Evolutionary conservation across 345 rosid genomes (phyloP).

Genomic region (Aquilaria yunnanensis): DNA sequence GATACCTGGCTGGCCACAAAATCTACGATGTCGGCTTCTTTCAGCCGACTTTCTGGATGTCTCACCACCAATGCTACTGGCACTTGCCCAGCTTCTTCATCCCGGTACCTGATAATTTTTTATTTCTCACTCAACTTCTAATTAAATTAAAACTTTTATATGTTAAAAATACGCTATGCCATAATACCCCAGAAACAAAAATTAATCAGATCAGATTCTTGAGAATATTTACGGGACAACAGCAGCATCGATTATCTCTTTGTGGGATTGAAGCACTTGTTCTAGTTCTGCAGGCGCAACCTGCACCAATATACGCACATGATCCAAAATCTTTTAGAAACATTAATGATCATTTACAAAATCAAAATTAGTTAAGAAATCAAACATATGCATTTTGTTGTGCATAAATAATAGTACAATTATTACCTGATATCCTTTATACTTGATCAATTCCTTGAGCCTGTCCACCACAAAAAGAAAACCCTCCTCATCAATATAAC

Average conservation of each 20-base stretch:
- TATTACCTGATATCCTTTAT: constrained; percentile 35
- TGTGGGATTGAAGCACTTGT: constrained; percentile 29
- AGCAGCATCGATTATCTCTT: constrained; percentile 27
- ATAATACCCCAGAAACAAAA: not conserved
- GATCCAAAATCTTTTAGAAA: not conserved
- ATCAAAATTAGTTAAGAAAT: not conserved
- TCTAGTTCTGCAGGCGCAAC: constrained; percentile 42
- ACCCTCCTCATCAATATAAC: constrained; percentile 34
- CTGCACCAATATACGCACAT: constrained; percentile 3
- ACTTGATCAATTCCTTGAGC: constrained; percentile 40
- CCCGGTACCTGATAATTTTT: constrained; percentile 24
- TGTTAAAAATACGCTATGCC: not conserved
- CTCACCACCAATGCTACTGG: constrained; percentile 37
- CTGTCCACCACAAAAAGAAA: constrained; percentile 32
- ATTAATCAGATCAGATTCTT: not conserved
- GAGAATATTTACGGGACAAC: constrained; percentile 20
- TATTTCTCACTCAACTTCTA: too few relatives aligned
- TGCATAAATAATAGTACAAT: not conserved
- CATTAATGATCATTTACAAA: not conserved
- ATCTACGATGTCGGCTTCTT: constrained; percentile 18
- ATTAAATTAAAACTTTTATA: too few relatives aligned
- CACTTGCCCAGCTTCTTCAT: constrained; percentile 31
- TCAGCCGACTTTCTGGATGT: constrained; percentile 16
- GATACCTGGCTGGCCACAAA: constrained; percentile 29
- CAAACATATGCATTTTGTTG: not conserved